These are phyloP conservation scores for Penicillium manginii DNA, from an alignment of 495 filamentous ascomycete species.

Conservation along the genomic window DNA sequence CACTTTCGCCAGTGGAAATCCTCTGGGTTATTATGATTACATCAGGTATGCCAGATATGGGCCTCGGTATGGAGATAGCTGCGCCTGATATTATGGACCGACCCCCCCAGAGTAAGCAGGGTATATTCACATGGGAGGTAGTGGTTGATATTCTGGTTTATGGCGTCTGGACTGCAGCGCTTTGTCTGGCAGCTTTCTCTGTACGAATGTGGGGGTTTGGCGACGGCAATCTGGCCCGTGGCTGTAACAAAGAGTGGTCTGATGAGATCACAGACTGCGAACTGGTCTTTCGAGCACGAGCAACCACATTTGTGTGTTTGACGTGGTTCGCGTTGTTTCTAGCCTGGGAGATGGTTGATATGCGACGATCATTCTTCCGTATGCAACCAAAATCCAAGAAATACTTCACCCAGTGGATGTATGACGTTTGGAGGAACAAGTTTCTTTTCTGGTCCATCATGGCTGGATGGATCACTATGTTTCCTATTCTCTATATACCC, in stretches of 20 bases:
- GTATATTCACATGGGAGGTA: constrained; percentile 71
- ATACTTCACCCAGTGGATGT: constrained; percentile 59
- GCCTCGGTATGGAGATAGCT: constrained; percentile 71
- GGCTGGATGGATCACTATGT: constrained; percentile 69
- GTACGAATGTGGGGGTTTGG: constrained; percentile 70
- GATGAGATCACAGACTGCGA: constrained; percentile 51
- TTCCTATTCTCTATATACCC: constrained; percentile 73
- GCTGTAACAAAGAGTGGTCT: constrained; percentile 64
- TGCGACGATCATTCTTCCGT: constrained; percentile 68
- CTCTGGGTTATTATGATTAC: constrained; percentile 82
- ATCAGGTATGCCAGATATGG: constrained; percentile 74
- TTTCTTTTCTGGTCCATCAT: constrained; percentile 73
- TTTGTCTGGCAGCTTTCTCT: constrained; percentile 66
- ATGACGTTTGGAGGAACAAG: constrained; percentile 70
- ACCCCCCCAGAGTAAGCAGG: constrained; percentile 63
- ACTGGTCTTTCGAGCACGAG: constrained; percentile 70
- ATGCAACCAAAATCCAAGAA: constrained; percentile 60
- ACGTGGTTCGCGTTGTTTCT: constrained; percentile 77
- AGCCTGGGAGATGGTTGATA: constrained; percentile 73
- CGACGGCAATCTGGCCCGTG: constrained; percentile 61
- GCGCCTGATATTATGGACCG: constrained; percentile 68
- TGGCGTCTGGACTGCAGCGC: constrained; percentile 69
- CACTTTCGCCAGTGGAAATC: constrained; percentile 72
- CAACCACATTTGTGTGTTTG: constrained; percentile 70
- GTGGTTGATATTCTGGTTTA: constrained; percentile 71